Percentiles rank a stretch among this genome's conserved stretches.
Conservation (phyloP, 345 rosid species). For the Populus nigra region DNA sequence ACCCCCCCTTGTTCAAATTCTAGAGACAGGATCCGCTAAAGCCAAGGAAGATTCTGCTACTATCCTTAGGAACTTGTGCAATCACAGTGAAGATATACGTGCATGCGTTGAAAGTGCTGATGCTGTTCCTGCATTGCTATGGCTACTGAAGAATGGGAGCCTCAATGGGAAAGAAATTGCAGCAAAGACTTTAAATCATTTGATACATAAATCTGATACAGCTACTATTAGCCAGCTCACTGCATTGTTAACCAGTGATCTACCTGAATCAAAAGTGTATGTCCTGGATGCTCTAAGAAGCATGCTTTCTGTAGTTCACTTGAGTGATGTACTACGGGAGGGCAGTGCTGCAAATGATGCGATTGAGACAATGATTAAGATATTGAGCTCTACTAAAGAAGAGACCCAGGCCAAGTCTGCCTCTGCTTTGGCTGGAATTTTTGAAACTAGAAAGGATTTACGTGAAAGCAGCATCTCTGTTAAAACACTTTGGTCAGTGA, state of each 20-base stretch:
- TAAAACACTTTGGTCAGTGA: slow-evolving; percentile 63
- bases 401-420: slow-evolving; percentile 98
- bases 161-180: slow-evolving; percentile 96
- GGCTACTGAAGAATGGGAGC: slow-evolving; percentile 98
- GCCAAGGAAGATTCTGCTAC: slow-evolving; percentile 99
- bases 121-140: slow-evolving; percentile 97
- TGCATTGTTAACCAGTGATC: slow-evolving; percentile 89
- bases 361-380: slow-evolving; percentile 87
- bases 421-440: slow-evolving; percentile 89
- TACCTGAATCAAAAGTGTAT: slow-evolving; percentile 89
- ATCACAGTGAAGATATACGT: slow-evolving; percentile 99
- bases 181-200: slow-evolving; percentile 93
- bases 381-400: slow-evolving; percentile 78
- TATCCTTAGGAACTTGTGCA: slow-evolving; percentile 94
- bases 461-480: slow-evolving; percentile 87
- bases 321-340: slow-evolving; percentile 75
- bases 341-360: slow-evolving; percentile 99
- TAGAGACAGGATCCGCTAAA: slow-evolving; percentile 95
- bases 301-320: slow-evolving; percentile 87
- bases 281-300: slow-evolving; percentile 94
- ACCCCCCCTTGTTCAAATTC: slow-evolving; percentile 98
- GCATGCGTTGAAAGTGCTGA: slow-evolving; percentile 99
- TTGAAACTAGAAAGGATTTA: slow-evolving; percentile 75
- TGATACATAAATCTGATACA: slow-evolving; percentile 95
- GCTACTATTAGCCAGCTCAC: slow-evolving; percentile 97